These are phyloP conservation scores for Penicillium cosmopolitanum DNA, from an alignment of 495 filamentous ascomycete genomes.

Conservation along the genomic window DNA sequence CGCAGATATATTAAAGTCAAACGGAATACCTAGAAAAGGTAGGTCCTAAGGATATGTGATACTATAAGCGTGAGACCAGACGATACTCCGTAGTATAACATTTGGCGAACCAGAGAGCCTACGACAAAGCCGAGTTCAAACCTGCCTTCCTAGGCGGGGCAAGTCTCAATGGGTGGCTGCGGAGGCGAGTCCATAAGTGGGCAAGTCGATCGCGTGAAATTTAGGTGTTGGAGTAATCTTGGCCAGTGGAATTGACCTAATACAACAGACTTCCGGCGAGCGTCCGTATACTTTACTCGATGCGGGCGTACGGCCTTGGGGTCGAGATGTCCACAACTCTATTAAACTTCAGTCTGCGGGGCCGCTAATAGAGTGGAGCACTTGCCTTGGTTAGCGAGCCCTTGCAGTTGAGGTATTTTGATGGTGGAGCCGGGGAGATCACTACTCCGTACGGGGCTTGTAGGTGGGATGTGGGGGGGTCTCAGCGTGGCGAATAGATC, in stretches of 20 bases:
- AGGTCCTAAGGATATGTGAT: constrained; percentile 10
- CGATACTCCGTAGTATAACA: neutral
- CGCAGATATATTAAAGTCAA: constrained; percentile 1
- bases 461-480: neutral
- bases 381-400: constrained; percentile 1
- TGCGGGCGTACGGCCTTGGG: constrained; percentile 1
- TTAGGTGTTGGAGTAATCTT: constrained; percentile 8
- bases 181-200: constrained; percentile 9
- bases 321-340: constrained; percentile 6
- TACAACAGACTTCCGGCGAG: constrained; percentile 9
- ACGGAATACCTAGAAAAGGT: constrained; percentile 15
- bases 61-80: neutral
- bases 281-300: constrained; percentile 16
- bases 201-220: constrained; percentile 1
- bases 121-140: constrained; percentile 3
- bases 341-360: constrained; percentile 20
- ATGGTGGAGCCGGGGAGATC: constrained; percentile 21
- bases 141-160: constrained; percentile 15
- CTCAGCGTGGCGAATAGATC: constrained; percentile 13
- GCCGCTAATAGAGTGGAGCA: constrained; percentile 3
- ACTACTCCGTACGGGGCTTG: constrained; percentile 22
- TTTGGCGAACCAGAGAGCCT: constrained; percentile 4
- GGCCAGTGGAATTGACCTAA: neutral
- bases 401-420: constrained; percentile 30
- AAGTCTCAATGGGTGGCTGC: constrained; percentile 5